Evolutionary conservation across 192 early-diverging fungal genomes (phyloP), one percentile per base, ranked within the genome.

Genomic region (Ambispora gerdemannii): DNA sequence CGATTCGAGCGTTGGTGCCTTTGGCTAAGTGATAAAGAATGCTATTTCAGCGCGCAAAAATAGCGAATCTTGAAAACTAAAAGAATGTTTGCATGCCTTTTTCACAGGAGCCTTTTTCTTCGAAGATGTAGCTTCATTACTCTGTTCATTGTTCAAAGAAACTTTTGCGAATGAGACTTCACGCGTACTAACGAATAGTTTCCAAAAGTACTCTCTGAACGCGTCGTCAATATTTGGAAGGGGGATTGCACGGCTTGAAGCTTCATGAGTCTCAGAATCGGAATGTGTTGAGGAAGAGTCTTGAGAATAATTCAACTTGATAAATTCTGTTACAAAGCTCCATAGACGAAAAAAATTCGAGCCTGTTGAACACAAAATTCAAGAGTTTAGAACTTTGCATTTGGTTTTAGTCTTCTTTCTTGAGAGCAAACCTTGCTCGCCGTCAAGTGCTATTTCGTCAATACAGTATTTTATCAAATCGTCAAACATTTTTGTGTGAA

Each of bases 361-460:
- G 22, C 49, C 66, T 50, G 11, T 24, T 25, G 17, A 78, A 28
- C 25, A 34, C 27, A 52, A 53, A 25, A 31, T 31, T 50, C 27
- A 30, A 27, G n/a, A 11, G 19, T 38, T 35, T 20, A 13, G 30
- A 66, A 67, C 13, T 49, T 51, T 31, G 15, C 20, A 35, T 28
- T 59, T 36, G 19, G 17, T 22, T 13, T 24, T 15, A 24, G 28
- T n/a, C 22, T 20, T 2, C 20, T 20, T 38, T 2, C 8, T 17
- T 35, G 25, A 19, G 2, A 15, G 0, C 78, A 50, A 72, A 80
- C 86, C 86, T 60, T 74, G 60, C 2, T 72, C 72, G 19, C 85
- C 86, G 38, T 88, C 86, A 11, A 88, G 64, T 1, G 86, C 83
- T 4, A 84, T 72, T 72, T 88, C 86, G 22, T 81, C 81, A 27